Evolutionary conservation across 1,284 basidiomycete species (phyloP), one percentile per base, ranked within the genome.

Genomic region (Stereum hirsutum): DNA sequence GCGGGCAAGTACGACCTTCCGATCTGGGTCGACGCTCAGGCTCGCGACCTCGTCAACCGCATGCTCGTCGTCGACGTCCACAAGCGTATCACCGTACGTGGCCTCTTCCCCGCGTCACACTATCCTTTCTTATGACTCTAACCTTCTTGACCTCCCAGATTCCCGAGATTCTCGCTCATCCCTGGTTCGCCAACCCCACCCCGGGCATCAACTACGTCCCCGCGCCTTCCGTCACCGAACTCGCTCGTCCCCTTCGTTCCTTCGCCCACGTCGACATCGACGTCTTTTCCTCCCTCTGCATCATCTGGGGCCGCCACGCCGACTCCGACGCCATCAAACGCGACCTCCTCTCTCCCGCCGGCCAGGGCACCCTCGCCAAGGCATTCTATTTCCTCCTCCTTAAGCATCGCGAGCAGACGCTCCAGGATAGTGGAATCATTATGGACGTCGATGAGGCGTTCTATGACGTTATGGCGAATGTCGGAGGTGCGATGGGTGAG

Each of bases 41-140:
- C 89, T 2, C 76, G 78, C 54, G 81, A 92, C 57, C 71, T 92
- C 20, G 68, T 95, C 39, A 65, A 72, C 27, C 75, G 81, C 20
- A 95, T 95, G 90, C 74, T 95, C 24, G 83, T 93, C 41, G 89
- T 96, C n/a, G 88, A 99, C 51, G 89, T 91, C 6, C 72, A 75
- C 46, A 71, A 74, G 58, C 76, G 96, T 30, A 94, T 98, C 54
- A 88, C 87, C 28, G 90, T 92, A 52, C 45, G 83, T 63, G 5
- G 35, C 3, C 23, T 23, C 12, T 35, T 12, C 46, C 38, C 36
- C 25, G 10, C 39, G 24, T 43, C 30, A 38, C 36, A 43, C 36
- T 35, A 30, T 46, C 43, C 42, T n/a, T n/a, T n/a, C n/a, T n/a
- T 45, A 42, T 41, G 23, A 19, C 34, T 11, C 52, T 33, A 32